Base-by-base conservation (phyloP, 805 yeast species). In the Metschnikowia henanensis region DNA sequence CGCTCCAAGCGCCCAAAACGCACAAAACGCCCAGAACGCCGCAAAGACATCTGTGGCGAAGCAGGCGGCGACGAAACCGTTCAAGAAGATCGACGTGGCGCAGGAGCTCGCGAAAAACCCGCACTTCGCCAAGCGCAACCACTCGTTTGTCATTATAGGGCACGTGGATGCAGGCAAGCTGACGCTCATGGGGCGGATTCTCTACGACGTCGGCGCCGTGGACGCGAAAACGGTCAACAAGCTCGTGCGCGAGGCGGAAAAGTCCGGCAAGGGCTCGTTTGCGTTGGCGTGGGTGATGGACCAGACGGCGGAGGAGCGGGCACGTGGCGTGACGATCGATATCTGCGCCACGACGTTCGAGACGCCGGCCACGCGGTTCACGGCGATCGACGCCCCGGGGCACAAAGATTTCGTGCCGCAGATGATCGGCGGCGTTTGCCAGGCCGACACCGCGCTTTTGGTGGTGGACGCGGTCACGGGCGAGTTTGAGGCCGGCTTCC, bases 161-260 rank as follows among this genome's bases (percentile, higher is more conserved):
- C 95, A 87, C 61, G 92, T 87, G 6, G 95, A 87, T 62, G 87
- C 92, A 0, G 95, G 95, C 13, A 87, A 87, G 57, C 83, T 90
- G 2, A 87, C 95, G 1, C 69, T 87, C 39, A 79, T 86, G 78
- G 95, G 95, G 6, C 64, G 94, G 36, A 60, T 87, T 30, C 61
- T 87, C 31, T 81, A 78, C 47, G 92, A 86, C 54, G 61, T 77
- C 21, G 84, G 85, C 6, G 80, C 81, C 2, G 81, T 87, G 5
- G 85, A 83, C 54, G 75, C 81, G 29, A 79, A 80, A 39, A 77
- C 84, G 1, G 72, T 85, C 10, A 79, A 81, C 54, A 83, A 80
- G 53, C 67, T 80, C 41, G 76, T 80, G 32, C 77, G 77, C 49
- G 90, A 86, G 50, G 78, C 87, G 25, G 83, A 79, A 30, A 75